Conservation (phyloP, 2,329 filamentous ascomycete genomes). For the Graphilbum fragrans region DNA sequence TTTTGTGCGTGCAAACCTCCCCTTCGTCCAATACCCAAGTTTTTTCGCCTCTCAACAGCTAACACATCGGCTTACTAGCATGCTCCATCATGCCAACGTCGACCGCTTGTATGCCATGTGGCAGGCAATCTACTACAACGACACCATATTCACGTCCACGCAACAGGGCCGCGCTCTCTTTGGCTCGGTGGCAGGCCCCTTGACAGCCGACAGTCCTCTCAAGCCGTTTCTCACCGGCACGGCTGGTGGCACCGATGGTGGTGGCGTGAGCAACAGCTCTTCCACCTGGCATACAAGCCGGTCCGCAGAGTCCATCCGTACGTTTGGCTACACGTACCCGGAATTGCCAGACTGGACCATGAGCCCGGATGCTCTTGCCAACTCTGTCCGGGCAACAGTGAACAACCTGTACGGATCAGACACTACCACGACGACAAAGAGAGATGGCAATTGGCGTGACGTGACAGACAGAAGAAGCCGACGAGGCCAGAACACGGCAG, state of each 20-base stretch:
- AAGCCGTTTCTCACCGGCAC: constrained; percentile 32
- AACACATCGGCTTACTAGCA: constrained; percentile 16
- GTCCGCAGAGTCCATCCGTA: constrained; percentile 16
- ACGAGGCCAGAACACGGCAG: not conserved
- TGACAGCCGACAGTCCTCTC: constrained; percentile 32
- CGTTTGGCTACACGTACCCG: constrained; percentile 28
- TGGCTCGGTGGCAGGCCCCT: constrained; percentile 25
- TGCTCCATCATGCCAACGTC: constrained; percentile 44
- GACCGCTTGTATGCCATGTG: constrained; percentile 46
- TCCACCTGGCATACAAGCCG: constrained; percentile 25
- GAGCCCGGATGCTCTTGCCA: constrained; percentile 42
- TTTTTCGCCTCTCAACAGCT: not conserved
- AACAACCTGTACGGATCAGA: constrained; percentile 32
- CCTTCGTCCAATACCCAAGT: not conserved
- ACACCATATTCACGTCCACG: constrained; percentile 19
- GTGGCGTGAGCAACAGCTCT: constrained; percentile 11
- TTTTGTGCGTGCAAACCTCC: constrained; percentile 24
- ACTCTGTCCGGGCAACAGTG: constrained; percentile 50
- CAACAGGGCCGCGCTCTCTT: constrained; percentile 20
- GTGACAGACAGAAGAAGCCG: no score
- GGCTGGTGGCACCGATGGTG: constrained; percentile 8
- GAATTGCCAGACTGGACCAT: constrained; percentile 33
- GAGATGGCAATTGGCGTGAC: not conserved
- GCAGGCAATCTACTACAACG: constrained; percentile 25
- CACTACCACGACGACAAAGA: not conserved